Percentiles rank a stretch among this genome's conserved stretches.
phyloP scores from a whole-genome alignment of 495 filamentous ascomycete genomes.

The Filosporella fistucella region DNA sequence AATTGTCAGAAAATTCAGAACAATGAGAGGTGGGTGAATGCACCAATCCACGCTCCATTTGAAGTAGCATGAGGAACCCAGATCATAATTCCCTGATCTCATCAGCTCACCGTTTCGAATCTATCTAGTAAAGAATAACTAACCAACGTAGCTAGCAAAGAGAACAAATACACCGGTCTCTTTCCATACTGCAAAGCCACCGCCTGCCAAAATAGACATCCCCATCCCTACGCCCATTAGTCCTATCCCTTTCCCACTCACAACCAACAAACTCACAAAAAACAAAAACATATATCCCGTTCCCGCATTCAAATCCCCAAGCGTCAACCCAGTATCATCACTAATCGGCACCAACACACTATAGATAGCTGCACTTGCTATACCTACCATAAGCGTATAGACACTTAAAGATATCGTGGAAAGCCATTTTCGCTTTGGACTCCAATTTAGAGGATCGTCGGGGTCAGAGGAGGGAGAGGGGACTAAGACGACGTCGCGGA shows the following conservation, averaged over 20 bases:
- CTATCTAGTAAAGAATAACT: conserved; percentile 14
- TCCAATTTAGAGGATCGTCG: conserved; percentile 61
- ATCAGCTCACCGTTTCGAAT: not conserved
- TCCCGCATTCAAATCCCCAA: conserved; percentile 38
- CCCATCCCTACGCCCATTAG: conserved; percentile 48
- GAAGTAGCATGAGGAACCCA: conserved; percentile 25
- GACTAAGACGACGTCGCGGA: conserved; percentile 50
- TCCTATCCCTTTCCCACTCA: not conserved
- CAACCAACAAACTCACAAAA: not conserved
- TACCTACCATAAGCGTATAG: conserved; percentile 22
- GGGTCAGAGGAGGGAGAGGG: conserved; percentile 53
- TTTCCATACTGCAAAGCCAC: conserved; percentile 64
- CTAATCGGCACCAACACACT: conserved; percentile 26
- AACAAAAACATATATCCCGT: conserved; percentile 55
- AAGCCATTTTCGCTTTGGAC: conserved; percentile 43
- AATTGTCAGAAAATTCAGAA: no score
- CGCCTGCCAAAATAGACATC: conserved; percentile 65
- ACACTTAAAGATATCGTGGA: conserved; percentile 12
- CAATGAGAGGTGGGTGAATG: no score
- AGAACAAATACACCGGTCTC: conserved; percentile 56
- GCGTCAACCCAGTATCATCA: conserved; percentile 31
- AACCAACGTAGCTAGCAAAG: conserved; percentile 45
- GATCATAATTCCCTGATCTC: conserved; percentile 9
- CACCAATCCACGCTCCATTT: conserved; percentile 52
- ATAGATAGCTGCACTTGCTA: conserved; percentile 26